These are phyloP conservation scores for Pichia terricola DNA, from an alignment of 1,139 yeast genomes.

Conservation along the genomic window DNA sequence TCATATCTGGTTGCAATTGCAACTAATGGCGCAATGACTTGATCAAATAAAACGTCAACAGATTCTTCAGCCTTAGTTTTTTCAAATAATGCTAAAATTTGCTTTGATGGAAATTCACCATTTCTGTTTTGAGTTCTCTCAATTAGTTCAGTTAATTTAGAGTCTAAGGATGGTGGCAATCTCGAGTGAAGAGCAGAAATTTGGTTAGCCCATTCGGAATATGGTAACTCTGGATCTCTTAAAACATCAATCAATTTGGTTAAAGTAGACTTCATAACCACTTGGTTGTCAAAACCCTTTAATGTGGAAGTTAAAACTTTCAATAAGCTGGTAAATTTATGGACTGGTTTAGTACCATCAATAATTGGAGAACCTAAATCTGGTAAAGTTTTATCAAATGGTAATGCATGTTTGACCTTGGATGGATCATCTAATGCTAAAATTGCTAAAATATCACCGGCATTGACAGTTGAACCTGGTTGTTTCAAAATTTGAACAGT, in stretches of 20 bases:
- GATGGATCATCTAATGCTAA: conserved; percentile 93
- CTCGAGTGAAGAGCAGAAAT: conserved; percentile 90
- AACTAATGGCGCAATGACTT: conserved; percentile 62
- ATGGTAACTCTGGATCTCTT: conserved; percentile 77
- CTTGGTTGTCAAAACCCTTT: conserved; percentile 91
- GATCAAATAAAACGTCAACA: conserved; percentile 37
- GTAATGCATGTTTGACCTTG: conserved; percentile 92
- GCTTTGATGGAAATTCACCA: conserved; percentile 92
- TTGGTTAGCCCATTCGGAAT: conserved; percentile 81
- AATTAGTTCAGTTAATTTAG: conserved; percentile 51
- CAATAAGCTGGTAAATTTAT: conserved; percentile 53
- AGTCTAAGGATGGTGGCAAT: conserved; percentile 69
- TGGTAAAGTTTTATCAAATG: conserved; percentile 91
- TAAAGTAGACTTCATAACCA: conserved; percentile 77
- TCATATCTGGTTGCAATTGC: conserved; percentile 62
- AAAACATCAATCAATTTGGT: conserved; percentile 62
- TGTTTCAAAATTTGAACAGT: conserved; percentile 86
- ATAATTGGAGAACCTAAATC: conserved; percentile 75
- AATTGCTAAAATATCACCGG: conserved; percentile 95
- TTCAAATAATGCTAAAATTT: conserved; percentile 50
- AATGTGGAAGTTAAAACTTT: conserved; percentile 66
- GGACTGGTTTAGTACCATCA: conserved; percentile 76
- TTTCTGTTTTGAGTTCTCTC: conserved; percentile 59
- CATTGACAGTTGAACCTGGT: conserved; percentile 94
- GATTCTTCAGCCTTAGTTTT: conserved; percentile 41